Conservation (phyloP, 2,329 filamentous ascomycete genomes). For the Paracoccidioides brasiliensis region DNA sequence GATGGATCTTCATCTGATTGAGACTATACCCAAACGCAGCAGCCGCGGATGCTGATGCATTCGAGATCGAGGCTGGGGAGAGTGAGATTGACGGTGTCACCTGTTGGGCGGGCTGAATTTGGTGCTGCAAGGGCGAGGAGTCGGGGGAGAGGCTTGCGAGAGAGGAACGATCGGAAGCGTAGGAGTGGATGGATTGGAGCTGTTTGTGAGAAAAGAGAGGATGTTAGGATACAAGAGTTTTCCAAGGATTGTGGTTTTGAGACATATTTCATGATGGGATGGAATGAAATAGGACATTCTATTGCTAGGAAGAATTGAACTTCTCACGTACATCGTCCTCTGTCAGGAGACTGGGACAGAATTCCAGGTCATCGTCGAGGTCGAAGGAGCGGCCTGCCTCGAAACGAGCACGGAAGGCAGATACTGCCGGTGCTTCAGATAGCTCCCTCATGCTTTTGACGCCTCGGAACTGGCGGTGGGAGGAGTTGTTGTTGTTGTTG, state of each 20-base stretch:
- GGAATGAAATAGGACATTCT: background rate
- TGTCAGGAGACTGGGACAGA: conserved; percentile 83
- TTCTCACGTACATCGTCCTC: conserved; percentile 65
- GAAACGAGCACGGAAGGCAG: conserved; percentile 72
- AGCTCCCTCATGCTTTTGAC: conserved; percentile 79
- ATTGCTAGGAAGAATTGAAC: background rate
- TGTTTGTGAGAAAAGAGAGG: conserved; percentile 29
- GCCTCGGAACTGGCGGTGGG: conserved; percentile 74
- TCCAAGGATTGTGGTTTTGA: too few species aligned
- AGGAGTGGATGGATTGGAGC: conserved; percentile 83
- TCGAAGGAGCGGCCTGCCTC: conserved; percentile 90
- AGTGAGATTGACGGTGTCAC: conserved; percentile 62
- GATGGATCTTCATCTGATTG: conserved; percentile 73
- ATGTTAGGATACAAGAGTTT: conserved; percentile 2
- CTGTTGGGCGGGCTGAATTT: conserved; percentile 57
- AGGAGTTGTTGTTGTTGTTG: too few species aligned
- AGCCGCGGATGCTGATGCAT: conserved; percentile 38
- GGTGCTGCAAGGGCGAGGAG: conserved; percentile 79
- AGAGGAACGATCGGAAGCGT: conserved; percentile 82
- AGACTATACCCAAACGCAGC: conserved; percentile 33
- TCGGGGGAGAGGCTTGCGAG: conserved; percentile 89
- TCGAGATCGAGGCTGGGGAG: conserved; percentile 44
- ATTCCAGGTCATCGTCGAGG: conserved; percentile 89
- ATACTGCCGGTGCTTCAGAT: conserved; percentile 61
- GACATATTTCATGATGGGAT: too few species aligned